Evolutionary conservation across 768 basidiomycete genomes (phyloP).

Genomic region (Suillus clintonianus): DNA sequence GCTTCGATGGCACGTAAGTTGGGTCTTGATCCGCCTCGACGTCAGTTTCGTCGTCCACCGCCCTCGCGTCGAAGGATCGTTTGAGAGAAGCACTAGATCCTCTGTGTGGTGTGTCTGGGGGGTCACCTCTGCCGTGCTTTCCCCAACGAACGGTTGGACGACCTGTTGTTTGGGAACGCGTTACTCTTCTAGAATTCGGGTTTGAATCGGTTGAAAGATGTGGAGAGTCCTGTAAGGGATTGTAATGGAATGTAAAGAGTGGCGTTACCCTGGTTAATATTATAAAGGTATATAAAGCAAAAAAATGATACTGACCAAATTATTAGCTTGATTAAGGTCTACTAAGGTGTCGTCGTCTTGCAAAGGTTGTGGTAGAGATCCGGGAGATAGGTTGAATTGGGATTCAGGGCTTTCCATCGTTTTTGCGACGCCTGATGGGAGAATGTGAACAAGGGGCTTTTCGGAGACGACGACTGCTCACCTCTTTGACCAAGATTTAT

Average conservation of each 20-base stretch:
- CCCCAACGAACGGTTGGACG: conserved; percentile 37
- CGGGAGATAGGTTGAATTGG: conserved; percentile 20
- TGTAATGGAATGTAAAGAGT: conserved; percentile 14
- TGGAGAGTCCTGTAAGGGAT: conserved; percentile 19
- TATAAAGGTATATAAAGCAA: conserved; percentile 30
- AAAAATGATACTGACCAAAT: conserved; percentile 30
- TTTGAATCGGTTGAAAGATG: conserved; percentile 25
- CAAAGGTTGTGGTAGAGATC: conserved; percentile 5
- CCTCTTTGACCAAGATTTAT: conserved; percentile 12
- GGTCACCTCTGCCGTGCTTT: conserved; percentile 32
- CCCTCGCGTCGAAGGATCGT: conserved; percentile 35
- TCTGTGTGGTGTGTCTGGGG: conserved; percentile 25
- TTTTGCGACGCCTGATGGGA: conserved; percentile 33
- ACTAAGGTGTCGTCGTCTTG: conserved; percentile 25
- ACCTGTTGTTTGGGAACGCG: conserved; percentile 36
- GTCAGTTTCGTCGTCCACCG: conserved; percentile 36
- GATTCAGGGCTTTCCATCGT: conserved; percentile 31
- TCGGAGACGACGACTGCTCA: conserved; percentile 6
- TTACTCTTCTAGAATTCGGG: conserved; percentile 26
- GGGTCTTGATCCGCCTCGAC: conserved; percentile 27
- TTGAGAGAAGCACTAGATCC: conserved; percentile 26
- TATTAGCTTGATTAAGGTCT: conserved; percentile 23
- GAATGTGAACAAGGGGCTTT: conserved; percentile 20
- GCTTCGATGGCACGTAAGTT: conserved; percentile 22
- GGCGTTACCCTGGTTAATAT: conserved; percentile 30